Evolutionary conservation across 345 rosid genomes (phyloP), one percentile per base, ranked within the genome.

Genomic region (Noccaea caerulescens): DNA sequence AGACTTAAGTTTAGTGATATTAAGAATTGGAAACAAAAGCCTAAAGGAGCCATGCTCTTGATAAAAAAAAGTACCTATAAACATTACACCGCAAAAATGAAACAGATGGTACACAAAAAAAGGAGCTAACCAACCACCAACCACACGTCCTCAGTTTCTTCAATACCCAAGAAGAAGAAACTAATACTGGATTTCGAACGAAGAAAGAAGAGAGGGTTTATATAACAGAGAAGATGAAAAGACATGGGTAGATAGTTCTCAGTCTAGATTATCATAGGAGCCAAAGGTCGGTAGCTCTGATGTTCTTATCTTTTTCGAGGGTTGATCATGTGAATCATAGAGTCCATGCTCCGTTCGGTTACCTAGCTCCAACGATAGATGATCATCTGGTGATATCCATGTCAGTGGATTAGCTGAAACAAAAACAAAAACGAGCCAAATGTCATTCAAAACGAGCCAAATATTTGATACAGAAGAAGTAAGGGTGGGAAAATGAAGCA

Each of bases 391-490:
- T 58, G 75, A 37, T 27, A 63, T 78, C 85, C 81, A 82, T 56
- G 83, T 37, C 36, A 86, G 51, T 39, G 88, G 89, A 42, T 58
- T 76, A 67, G 79, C 86, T 86, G 82, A 68, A 63, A 23, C 8
- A 32, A 72, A 20, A 8, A 69, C 8, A 4, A 32, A 75, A 8
- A 69, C 8, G 6, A 68, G 32, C 4, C 8, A 75, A 38, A 68
- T 61, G 70, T 25, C 18, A 16, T 25, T 25, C 27, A 2, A 25
- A 2, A 25, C n/a, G n/a, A n/a, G n/a, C n/a, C n/a, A n/a, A n/a
- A n/a, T n/a, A n/a, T n/a, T n/a, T n/a, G n/a, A n/a, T n/a, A n/a
- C 3, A 25, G 47, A 63, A 60, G 38, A 36, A 53, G 38, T 42
- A 43, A 18, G 18, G 27, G n/a, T 54, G 11, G 50, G 36, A 16